phyloP scores from a whole-genome alignment of 2,329 filamentous ascomycete species.

The Pseudogymnoascus sp. region DNA sequence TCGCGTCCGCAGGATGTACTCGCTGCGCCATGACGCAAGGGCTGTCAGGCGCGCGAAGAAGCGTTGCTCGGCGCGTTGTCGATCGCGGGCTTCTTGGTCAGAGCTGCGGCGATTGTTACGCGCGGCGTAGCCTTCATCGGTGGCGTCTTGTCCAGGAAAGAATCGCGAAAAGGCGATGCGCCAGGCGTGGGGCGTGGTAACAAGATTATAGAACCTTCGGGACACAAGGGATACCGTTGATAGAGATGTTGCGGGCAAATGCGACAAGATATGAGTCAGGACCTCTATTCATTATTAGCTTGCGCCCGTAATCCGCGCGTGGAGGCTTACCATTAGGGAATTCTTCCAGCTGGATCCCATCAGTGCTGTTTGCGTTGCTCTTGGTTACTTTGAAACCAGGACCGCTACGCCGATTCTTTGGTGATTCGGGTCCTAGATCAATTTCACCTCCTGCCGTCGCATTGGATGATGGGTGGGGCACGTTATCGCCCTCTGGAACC shows the following conservation, averaged over 20 bases:
- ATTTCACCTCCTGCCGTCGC: constrained; percentile 54
- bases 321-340: constrained; percentile 74
- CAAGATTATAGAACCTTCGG: constrained; percentile 74
- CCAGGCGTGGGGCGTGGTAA: constrained; percentile 91
- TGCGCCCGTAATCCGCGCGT: constrained; percentile 16
- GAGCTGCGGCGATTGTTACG: constrained; percentile 33
- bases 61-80: constrained; percentile 63
- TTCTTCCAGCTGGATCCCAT: constrained; percentile 32
- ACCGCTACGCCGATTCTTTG: constrained; percentile 35
- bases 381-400: constrained; percentile 51
- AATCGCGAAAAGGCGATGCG: constrained; percentile 84
- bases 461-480: constrained; percentile 25
- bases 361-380: constrained; percentile 29
- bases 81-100: constrained; percentile 43
- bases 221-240: constrained; percentile 78
- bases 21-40: constrained; percentile 88
- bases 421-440: constrained; percentile 42
- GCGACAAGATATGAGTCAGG: constrained; percentile 81
- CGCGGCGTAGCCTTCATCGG: constrained; percentile 31
- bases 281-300: constrained; percentile 58
- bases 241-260: constrained; percentile 79
- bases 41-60: constrained; percentile 76
- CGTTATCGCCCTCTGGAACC: constrained; percentile 14
- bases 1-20: constrained; percentile 83
- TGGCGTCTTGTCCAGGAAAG: constrained; percentile 68